phyloP scores from a whole-genome alignment of 1,284 basidiomycete genomes.

The Pyrrhoderma noxium region DNA sequence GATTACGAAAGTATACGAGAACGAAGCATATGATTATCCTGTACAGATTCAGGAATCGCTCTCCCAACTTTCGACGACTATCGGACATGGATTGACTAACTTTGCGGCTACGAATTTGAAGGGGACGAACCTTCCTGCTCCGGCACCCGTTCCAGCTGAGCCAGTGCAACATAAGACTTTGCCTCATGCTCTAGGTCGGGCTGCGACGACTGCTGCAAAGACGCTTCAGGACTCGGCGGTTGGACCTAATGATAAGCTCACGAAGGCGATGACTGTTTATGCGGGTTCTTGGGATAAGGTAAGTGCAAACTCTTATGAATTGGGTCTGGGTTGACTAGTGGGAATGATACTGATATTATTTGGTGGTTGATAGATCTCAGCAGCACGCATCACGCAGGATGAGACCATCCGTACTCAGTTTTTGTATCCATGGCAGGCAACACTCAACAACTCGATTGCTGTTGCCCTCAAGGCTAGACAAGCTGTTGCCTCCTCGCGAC shows the following conservation, averaged over 20 bases:
- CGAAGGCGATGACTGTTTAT: conserved; percentile 73
- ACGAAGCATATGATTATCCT: conserved; percentile 86
- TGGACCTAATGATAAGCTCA: conserved; percentile 59
- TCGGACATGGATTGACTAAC: conserved; percentile 73
- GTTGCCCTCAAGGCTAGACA: conserved; percentile 88
- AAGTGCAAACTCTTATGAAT: too few species aligned
- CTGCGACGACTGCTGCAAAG: conserved; percentile 65
- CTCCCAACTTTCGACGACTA: conserved; percentile 61
- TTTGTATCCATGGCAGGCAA: conserved; percentile 88
- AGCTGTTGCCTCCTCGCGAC: conserved; percentile 77
- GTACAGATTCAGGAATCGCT: conserved; percentile 71
- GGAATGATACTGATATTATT: neutral
- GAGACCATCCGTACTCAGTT: conserved; percentile 66
- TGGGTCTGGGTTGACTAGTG: too few species aligned
- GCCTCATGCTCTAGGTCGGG: conserved; percentile 85
- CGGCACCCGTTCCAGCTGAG: conserved; percentile 52
- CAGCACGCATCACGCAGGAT: conserved; percentile 81
- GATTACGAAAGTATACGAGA: conserved; percentile 81
- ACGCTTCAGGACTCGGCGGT: conserved; percentile 40
- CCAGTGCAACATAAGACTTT: conserved; percentile 83
- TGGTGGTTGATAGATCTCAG: conserved; percentile 49
- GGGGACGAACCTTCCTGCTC: conserved; percentile 79
- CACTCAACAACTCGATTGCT: conserved; percentile 71
- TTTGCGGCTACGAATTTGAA: conserved; percentile 89
- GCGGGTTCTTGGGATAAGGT: conserved; percentile 80